Percentiles rank a stretch among this genome's conserved stretches.
phyloP scores from a whole-genome alignment of 208 protist species.

The Tritrichomonas musculus region DNA sequence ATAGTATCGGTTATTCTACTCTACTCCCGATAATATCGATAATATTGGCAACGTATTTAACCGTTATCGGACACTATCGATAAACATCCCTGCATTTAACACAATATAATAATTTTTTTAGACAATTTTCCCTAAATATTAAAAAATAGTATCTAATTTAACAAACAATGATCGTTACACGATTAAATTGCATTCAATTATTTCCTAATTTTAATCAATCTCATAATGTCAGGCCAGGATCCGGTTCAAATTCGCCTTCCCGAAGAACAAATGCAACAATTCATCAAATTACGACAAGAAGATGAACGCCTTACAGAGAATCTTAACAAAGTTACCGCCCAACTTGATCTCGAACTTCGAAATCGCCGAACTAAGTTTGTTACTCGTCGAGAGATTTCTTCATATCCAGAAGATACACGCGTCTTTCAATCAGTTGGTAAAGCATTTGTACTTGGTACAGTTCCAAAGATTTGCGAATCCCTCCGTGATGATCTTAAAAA shows the following conservation, averaged over 20 bases:
- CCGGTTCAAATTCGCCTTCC: not conserved
- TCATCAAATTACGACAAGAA: not conserved
- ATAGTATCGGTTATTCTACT: too few species aligned
- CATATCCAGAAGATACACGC: not conserved
- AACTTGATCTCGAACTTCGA: not conserved
- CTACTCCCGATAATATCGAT: too few species aligned
- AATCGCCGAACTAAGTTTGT: not conserved
- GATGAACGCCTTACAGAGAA: not conserved
- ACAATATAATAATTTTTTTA: too few species aligned
- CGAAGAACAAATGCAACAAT: constrained; percentile 10
- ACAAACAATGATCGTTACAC: too few species aligned
- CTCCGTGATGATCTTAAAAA: not conserved
- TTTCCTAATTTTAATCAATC: too few species aligned
- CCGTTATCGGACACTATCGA: too few species aligned
- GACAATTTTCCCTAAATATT: too few species aligned
- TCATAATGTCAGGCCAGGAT: too few species aligned
- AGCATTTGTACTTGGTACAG: constrained; percentile 1
- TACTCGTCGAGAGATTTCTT: not conserved
- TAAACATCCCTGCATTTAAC: too few species aligned
- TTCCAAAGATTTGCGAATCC: not conserved
- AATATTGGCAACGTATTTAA: too few species aligned
- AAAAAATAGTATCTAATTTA: too few species aligned
- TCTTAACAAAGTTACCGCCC: not conserved
- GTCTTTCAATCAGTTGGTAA: not conserved
- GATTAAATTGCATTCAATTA: too few species aligned